These are phyloP conservation scores for Acacia melanoxylon DNA, from an alignment of 306 rosid species.

Conservation along the genomic window DNA sequence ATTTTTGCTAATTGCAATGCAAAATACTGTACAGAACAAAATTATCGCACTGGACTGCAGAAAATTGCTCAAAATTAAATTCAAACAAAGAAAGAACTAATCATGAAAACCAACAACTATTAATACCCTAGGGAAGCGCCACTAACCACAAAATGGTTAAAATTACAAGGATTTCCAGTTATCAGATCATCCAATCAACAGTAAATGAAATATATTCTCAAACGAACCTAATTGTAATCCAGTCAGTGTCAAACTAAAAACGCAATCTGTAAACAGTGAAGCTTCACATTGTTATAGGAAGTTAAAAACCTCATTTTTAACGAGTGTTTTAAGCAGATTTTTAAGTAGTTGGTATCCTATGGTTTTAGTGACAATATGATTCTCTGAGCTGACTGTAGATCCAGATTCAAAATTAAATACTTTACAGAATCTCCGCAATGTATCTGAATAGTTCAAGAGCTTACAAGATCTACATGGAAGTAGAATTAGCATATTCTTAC, in stretches of 20 bases:
- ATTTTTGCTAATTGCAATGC: slow-evolving; percentile 8
- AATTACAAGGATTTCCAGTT: neutral
- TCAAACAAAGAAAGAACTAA: neutral
- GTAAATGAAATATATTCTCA: slow-evolving; percentile 1
- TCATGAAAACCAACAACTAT: slow-evolving; percentile 19
- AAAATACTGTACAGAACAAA: neutral
- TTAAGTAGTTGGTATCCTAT: neutral
- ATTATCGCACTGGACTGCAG: slow-evolving; percentile 1
- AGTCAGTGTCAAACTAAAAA: neutral
- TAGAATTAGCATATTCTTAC: neutral
- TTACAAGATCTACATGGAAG: slow-evolving; percentile 1
- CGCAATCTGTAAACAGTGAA: neutral
- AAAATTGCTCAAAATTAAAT: neutral
- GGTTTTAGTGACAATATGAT: neutral
- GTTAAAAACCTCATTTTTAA: neutral
- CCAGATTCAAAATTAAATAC: neutral
- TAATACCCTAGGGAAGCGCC: slow-evolving; percentile 2
- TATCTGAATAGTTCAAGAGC: neutral
- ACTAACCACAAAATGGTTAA: neutral
- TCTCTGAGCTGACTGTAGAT: neutral
- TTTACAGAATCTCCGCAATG: slow-evolving; percentile 12
- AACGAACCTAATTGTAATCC: neutral
- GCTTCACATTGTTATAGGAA: neutral
- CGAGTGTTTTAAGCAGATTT: neutral
- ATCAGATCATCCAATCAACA: slow-evolving; percentile 7